Conservation (phyloP, 352 stramenopile genomes). For the Pythium insidiosum region DNA sequence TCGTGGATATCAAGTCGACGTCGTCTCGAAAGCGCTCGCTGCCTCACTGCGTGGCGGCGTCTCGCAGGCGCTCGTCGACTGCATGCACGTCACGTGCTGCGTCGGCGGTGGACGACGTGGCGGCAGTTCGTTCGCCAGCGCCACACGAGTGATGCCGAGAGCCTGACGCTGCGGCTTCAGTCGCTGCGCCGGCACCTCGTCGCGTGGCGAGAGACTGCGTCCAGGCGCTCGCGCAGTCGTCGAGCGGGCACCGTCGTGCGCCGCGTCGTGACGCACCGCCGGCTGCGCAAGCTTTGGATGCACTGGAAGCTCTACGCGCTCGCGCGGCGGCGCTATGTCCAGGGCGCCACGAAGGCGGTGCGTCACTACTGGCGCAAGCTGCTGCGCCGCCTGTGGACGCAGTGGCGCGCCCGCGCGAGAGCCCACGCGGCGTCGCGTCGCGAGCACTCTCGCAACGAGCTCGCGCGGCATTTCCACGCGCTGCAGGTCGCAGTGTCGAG, state of each 20-base stretch:
- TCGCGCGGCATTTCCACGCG: constrained; percentile 13
- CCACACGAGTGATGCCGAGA: not conserved
- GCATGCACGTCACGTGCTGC: too few relatives aligned
- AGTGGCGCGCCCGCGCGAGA: constrained; percentile 38
- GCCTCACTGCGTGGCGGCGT: not conserved
- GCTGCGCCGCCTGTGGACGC: constrained; percentile 37
- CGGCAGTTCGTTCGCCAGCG: too few relatives aligned
- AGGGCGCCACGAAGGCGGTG: constrained; percentile 58
- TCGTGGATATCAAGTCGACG: too few relatives aligned
- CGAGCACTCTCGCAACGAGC: constrained; percentile 27
- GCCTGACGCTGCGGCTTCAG: not conserved
- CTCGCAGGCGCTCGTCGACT: too few relatives aligned
- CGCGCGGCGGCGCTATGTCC: constrained; percentile 49
- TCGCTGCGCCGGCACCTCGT: constrained; percentile 21
- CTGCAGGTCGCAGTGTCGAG: too few relatives aligned
- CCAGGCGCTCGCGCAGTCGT: constrained; percentile 23
- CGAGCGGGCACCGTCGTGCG: constrained; percentile 44
- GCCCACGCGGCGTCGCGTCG: constrained; percentile 30
- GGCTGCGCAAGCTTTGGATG: constrained; percentile 61
- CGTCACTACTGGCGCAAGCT: constrained; percentile 77
- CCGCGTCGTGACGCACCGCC: constrained; percentile 49
- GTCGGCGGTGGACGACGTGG: too few relatives aligned
- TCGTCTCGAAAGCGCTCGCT: not conserved
- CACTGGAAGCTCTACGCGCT: constrained; percentile 79
- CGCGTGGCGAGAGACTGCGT: constrained; percentile 31